phyloP scores from a whole-genome alignment of 1,284 basidiomycete species.

The Heterobasidion annosum region DNA sequence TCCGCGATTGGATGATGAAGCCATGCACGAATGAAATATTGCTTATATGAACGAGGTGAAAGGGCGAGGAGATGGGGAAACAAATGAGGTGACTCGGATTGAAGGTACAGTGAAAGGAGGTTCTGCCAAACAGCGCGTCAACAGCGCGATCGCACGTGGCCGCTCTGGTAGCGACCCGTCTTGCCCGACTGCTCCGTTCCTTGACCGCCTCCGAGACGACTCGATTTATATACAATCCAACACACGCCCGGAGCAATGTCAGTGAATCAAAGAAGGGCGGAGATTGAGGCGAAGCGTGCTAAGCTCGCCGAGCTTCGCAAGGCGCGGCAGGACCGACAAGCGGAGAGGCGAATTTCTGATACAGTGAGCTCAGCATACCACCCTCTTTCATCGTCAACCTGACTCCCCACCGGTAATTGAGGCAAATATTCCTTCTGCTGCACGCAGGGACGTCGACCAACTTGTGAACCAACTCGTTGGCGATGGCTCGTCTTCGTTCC shows the following conservation, averaged over 20 bases:
- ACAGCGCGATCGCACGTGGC: conserved; percentile 13
- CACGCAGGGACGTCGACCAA: conserved; percentile 10
- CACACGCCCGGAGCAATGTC: conserved; percentile 16
- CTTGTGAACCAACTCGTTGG: conserved; percentile 10
- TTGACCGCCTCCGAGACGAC: background rate
- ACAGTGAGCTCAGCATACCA: conserved; percentile 2
- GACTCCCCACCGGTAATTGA: background rate
- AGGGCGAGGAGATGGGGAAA: background rate
- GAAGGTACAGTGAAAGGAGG: background rate
- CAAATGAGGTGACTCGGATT: too few species aligned
- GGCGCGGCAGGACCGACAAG: conserved; percentile 62
- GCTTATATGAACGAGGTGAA: background rate
- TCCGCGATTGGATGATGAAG: background rate
- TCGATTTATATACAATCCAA: background rate
- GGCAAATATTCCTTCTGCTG: conserved; percentile 1
- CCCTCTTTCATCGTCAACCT: background rate
- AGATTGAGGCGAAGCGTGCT: conserved; percentile 87
- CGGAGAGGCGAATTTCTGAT: conserved; percentile 42
- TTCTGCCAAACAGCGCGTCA: conserved; percentile 15
- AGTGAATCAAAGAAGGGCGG: conserved; percentile 47
- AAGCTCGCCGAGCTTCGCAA: conserved; percentile 81
- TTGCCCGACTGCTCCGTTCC: background rate
- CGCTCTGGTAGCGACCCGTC: conserved; percentile 1
- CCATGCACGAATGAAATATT: background rate
- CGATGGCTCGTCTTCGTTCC: conserved; percentile 2